Evolutionary conservation across 805 yeast genomes (phyloP), one percentile per base, ranked within the genome.

Genomic region (Ascoidea rubescens): DNA sequence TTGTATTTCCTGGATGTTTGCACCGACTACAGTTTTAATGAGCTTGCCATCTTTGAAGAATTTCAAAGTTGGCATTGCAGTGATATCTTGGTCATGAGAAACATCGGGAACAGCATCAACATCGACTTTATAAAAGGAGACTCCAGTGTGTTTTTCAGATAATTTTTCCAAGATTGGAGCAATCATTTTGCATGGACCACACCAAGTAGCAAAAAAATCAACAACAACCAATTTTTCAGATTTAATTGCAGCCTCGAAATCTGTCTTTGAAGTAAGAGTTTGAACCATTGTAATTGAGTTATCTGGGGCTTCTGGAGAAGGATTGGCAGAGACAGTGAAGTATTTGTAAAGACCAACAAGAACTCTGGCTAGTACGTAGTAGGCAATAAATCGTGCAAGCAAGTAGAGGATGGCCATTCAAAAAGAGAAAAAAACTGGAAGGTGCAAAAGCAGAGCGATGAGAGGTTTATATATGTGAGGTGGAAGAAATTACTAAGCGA

Each of bases 121-220:
- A 64, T 91, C 98, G 52, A 93, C 80, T 77, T 91, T 89, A 79
- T 78, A 75, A 78, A 93, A 91, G 60, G 75, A 78, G 60, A 84
- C 87, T 52, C 72, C 69, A 32, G 81, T 57, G 78, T 82, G 82
- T 63, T 73, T 71, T 49, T 65, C 66, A 47, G 89, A 73, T 64
- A 90, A 83, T 68, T 84, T 84, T 21, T 74, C 73, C 48, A 80
- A 63, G 21, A 77, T 63, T 14, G 88, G 88, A 2, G 82, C 72
- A 59, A 82, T 74, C n/a, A 83, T 83, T 59, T 78, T 80, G 60
- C 88, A 82, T n/a, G 88, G 88, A 5, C 83, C 87, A 65, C 88
- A 82, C 88, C 88, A 82, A 8, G 79, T 75, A 37, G 88, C 87
- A 64, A 73, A 79, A 63, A 82, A 82, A 62, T 82, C 87, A 60